These are phyloP conservation scores for Phialemonium atrogriseum DNA, from an alignment of 2,329 filamentous ascomycete species.

Conservation along the genomic window DNA sequence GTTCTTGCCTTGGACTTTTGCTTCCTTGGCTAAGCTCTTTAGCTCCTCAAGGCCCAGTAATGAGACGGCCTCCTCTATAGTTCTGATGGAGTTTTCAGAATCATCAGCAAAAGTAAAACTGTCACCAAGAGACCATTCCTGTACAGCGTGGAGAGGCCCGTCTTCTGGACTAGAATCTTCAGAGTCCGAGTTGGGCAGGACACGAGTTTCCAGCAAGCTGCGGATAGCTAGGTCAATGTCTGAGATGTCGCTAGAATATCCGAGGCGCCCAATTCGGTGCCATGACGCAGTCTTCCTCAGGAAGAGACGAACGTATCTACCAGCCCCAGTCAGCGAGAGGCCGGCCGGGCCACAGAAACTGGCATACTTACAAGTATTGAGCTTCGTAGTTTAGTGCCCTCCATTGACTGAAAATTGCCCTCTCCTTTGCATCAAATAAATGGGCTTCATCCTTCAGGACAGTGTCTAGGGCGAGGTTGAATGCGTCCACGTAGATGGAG, in stretches of 20 bases:
- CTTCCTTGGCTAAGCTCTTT: conserved; percentile 75
- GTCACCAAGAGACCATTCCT: conserved; percentile 38
- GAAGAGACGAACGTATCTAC: conserved; percentile 84
- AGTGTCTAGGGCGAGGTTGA: conserved; percentile 84
- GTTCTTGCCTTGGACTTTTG: conserved; percentile 78
- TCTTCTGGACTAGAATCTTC: conserved; percentile 10
- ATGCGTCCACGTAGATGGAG: conserved; percentile 95
- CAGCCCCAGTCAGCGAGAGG: conserved; percentile 9
- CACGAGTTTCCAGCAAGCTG: conserved; percentile 50
- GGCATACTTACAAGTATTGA: conserved; percentile 68
- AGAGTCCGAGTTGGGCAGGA: conserved; percentile 37
- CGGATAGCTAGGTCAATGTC: conserved; percentile 60
- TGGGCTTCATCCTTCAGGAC: conserved; percentile 84
- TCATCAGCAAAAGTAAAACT: conserved; percentile 73
- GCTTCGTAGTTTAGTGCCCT: conserved; percentile 67
- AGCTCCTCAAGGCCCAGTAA: conserved; percentile 82
- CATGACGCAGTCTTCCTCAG: conserved; percentile 84
- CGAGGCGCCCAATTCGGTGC: conserved; percentile 73
- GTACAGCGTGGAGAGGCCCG: conserved; percentile 19
- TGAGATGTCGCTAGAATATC: conserved; percentile 76
- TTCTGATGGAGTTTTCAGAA: conserved; percentile 64
- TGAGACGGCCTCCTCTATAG: conserved; percentile 74
- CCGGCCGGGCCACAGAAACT: not conserved
- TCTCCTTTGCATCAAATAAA: conserved; percentile 75
- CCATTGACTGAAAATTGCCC: conserved; percentile 71